Percentiles rank a stretch among this genome's conserved stretches.
phyloP scores from a whole-genome alignment of 192 early-diverging fungal species.

The Dissophora ornata region DNA sequence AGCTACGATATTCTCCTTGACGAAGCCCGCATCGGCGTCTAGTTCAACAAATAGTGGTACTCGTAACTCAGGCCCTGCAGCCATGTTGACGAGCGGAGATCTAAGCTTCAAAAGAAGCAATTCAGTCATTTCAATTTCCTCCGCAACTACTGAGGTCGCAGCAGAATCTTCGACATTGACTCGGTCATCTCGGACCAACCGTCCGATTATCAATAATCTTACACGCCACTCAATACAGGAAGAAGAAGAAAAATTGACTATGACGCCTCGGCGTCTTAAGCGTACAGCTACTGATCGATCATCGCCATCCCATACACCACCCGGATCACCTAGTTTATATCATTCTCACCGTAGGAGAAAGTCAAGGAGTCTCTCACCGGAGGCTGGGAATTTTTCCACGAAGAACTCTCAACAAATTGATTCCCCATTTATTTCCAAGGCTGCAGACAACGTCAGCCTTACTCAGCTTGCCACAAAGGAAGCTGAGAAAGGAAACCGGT shows the following conservation, averaged over 20 bases:
- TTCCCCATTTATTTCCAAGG: conserved; percentile 26
- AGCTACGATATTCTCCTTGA: conserved; percentile 8
- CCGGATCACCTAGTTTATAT: conserved; percentile 7
- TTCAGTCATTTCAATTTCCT: conserved; percentile 43
- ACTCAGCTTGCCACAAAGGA: neutral
- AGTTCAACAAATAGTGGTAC: neutral
- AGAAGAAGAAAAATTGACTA: conserved; percentile 3
- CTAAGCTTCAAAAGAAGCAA: conserved; percentile 16
- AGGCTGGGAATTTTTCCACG: neutral
- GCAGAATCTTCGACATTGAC: conserved; percentile 17
- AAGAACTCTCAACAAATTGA: neutral
- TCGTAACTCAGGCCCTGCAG: conserved; percentile 9
- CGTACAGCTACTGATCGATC: conserved; percentile 21
- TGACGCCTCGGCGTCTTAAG: conserved; percentile 16
- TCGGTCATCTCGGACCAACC: conserved; percentile 3
- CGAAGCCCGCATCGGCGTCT: conserved; percentile 14
- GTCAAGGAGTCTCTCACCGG: conserved; percentile 6
- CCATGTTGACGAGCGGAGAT: conserved; percentile 1
- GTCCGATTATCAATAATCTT: conserved; percentile 6
- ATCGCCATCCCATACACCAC: conserved; percentile 14
- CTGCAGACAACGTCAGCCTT: neutral
- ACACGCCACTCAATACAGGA: conserved; percentile 22
- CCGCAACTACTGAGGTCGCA: conserved; percentile 8
- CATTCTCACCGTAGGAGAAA: conserved; percentile 3
- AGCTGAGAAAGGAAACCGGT: conserved; percentile 4